Evolutionary conservation across 495 filamentous ascomycete genomes (phyloP).

Genomic region (Delitschia confertaspora): DNA sequence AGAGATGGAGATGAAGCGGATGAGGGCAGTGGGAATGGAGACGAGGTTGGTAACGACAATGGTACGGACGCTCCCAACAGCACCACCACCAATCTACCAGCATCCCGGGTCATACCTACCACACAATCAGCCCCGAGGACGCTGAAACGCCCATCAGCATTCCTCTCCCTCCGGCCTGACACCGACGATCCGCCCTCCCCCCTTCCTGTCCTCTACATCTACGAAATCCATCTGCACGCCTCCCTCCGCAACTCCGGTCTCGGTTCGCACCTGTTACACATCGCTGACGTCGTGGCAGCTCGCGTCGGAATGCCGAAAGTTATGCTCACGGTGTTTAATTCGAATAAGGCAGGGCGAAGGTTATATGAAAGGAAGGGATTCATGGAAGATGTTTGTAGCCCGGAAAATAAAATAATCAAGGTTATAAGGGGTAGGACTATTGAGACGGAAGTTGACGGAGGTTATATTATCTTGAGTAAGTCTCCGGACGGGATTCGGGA

Average conservation of each 20-base stretch:
- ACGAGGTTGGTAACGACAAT: no score
- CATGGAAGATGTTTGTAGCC: slow-evolving; percentile 56
- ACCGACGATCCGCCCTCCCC: slow-evolving; percentile 49
- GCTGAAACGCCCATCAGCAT: slow-evolving; percentile 39
- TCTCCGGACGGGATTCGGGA: slow-evolving; percentile 55
- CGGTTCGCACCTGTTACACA: slow-evolving; percentile 32
- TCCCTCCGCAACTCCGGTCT: slow-evolving; percentile 43
- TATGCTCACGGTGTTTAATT: slow-evolving; percentile 77
- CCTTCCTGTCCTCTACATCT: slow-evolving; percentile 71
- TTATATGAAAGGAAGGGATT: slow-evolving; percentile 69
- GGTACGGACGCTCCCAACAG: no score
- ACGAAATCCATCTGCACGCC: slow-evolving; percentile 70
- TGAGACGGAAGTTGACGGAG: no score
- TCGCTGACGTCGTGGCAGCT: slow-evolving; percentile 28
- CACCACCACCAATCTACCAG: neutral
- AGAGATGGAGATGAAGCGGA: no score
- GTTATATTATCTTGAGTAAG: no score
- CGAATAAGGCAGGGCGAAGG: slow-evolving; percentile 49
- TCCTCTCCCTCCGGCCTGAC: slow-evolving; percentile 75
- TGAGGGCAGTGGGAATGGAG: no score
- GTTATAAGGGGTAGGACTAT: no score
- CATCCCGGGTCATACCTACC: neutral
- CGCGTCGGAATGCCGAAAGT: slow-evolving; percentile 50
- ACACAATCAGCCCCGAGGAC: neutral
- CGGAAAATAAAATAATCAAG: no score